Evolutionary conservation across 169 alveolate species (phyloP), one percentile per base, ranked within the genome.

Genomic region (Plasmodium yoelii): DNA sequence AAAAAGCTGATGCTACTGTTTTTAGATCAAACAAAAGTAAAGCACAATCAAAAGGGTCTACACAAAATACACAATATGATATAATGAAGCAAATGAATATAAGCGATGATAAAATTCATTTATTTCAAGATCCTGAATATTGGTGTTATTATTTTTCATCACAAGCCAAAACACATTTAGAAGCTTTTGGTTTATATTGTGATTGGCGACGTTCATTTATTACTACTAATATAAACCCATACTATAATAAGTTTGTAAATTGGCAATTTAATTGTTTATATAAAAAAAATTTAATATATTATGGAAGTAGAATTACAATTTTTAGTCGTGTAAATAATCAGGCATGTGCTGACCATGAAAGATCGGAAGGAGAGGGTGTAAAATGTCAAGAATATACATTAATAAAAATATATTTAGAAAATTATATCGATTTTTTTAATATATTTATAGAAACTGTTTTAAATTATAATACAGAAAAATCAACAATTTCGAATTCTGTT

Each of bases 121-220:
- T 96, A 75, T 98, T 99, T 92, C 94, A 97, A 5, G 98, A 98
- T 51, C 99, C 99, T 18, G 92, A 95, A 75, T 94, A 97, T 92
- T 99, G 99, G 99, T 95, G 98, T 44, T 96, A 97, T 56, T 98
- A 97, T 94, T 99, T 99, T 94, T 99, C 99, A 15, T 99, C 99
- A 0, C 92, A 95, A 70, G 99, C 98, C 18, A 88, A 94, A 57
- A 87, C 93, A 44, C 99, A 99, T 93, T 93, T 98, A 95, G 94
- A 95, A 75, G n/a, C 80, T 0, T 90, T 92, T 22, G 97, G 95
- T 1, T 46, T 88, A 3, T 92, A 88, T 86, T 96, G 97, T 73
- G 99, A 99, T 92, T 98, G 99, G 99, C 95, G 99, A 51, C 95
- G 99, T 59, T 95, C 99, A 39, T 99, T 99, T 93, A 98, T 98